phyloP scores from a whole-genome alignment of 441 rosid species.

The Breynia disticha region DNA sequence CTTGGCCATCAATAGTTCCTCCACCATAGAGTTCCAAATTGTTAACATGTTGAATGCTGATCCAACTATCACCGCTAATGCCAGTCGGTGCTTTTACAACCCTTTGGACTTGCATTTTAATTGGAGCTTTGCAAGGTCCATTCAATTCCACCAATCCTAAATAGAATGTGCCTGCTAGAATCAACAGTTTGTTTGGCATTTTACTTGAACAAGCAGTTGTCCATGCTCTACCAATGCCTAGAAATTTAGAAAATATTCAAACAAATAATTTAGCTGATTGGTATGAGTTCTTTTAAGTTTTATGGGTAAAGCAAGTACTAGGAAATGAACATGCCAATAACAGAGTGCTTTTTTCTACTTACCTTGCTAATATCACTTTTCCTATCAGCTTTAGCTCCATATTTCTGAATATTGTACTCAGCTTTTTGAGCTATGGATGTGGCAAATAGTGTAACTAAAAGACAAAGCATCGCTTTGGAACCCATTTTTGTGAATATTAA shows the following conservation, averaged over 20 bases:
- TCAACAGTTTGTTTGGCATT: slow-evolving; percentile 20
- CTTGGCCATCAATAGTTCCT: slow-evolving; percentile 61
- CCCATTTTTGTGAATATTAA: neutral
- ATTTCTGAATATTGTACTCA: slow-evolving; percentile 15
- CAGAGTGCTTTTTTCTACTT: neutral
- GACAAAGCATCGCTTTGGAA: neutral
- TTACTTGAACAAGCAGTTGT: slow-evolving; percentile 34
- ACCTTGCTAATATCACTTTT: slow-evolving; percentile 22
- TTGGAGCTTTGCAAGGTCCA: slow-evolving; percentile 45
- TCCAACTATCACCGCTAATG: slow-evolving; percentile 25
- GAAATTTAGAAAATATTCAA: neutral
- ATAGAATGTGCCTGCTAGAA: slow-evolving; percentile 32
- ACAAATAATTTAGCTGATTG: neutral
- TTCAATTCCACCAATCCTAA: slow-evolving; percentile 16
- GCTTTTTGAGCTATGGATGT: neutral
- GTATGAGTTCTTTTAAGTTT: too few species aligned
- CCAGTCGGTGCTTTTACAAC: slow-evolving; percentile 27
- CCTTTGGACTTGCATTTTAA: slow-evolving; percentile 31
- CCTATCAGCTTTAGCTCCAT: slow-evolving; percentile 31
- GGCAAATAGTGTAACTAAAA: slow-evolving; percentile 4
- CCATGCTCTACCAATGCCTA: slow-evolving; percentile 35
- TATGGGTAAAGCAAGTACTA: too few species aligned
- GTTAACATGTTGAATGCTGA: slow-evolving; percentile 28
- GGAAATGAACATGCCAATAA: too few species aligned
- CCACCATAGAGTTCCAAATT: slow-evolving; percentile 32